Evolutionary conservation across 2,329 filamentous ascomycete species (phyloP), one percentile per base, ranked within the genome.

Genomic region (Aspergillus ibericus): DNA sequence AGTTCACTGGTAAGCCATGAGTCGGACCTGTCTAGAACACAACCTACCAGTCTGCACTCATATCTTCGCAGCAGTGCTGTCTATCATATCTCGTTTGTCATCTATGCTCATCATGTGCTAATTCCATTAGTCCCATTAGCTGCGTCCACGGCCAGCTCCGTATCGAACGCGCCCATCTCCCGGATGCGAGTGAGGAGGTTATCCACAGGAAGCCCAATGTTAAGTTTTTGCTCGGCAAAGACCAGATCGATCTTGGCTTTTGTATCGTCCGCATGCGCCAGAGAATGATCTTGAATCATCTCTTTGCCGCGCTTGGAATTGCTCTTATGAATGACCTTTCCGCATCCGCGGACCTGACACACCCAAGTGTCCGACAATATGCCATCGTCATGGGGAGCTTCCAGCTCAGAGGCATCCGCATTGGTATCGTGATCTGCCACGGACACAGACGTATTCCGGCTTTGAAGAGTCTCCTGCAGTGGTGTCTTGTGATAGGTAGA

Each of bases 161-260:
- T 59, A 29, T 72, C 66, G 25, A 67, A 47, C 1, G 63, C 46
- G 3, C 68, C 69, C 58, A 70, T 61, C 49, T 68, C 69, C 48
- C 66, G 68, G 56, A 75, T 75, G 7, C 68, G 68, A 53, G 58
- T 67, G 25, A 75, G 59, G 20, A 75, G 68, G 56, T 74, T 65
- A 55, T 68, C 68, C n/a, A 75, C 72, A 8, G 67, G 67, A 2
- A 68, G 56, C 51, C 68, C 68, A 29, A 74, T 58, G 56, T 75
- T 75, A 4, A 74, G 66, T 27, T 66, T 66, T 46, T 75, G 70
- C 48, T 75, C 73, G 0, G 73, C 66, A 66, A 74, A 65, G 10
- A 75, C 73, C 8, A 75, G 65, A 49, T 74, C 71, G 3, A 75
- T 52, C 53, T 73, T 75, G 12, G 70, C 66, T 50, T 74, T 70